Evolutionary conservation across 495 filamentous ascomycete species (phyloP).

Genomic region (Choiromyces venosus): DNA sequence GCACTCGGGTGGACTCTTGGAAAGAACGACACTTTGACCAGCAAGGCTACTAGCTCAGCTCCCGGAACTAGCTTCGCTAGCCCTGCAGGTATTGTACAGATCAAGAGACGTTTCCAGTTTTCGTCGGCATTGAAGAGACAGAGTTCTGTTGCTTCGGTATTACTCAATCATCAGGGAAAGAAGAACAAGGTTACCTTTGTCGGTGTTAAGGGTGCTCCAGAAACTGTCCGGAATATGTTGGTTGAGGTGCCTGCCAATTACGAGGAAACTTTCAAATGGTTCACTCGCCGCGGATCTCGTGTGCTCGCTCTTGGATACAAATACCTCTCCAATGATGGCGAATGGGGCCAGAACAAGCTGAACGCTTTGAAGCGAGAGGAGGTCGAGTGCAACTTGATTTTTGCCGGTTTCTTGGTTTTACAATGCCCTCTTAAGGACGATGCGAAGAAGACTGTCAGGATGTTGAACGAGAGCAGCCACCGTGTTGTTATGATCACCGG

Average conservation of each 20-base stretch:
- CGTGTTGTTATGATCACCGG: slow-evolving; percentile 99
- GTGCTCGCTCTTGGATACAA: slow-evolving; percentile 93
- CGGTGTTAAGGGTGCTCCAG: slow-evolving; percentile 92
- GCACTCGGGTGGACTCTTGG: slow-evolving; percentile 89
- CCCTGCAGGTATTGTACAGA: slow-evolving; percentile 63
- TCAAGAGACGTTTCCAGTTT: slow-evolving; percentile 96
- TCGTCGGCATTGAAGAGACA: slow-evolving; percentile 94
- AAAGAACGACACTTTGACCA: slow-evolving; percentile 72
- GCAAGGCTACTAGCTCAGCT: slow-evolving; percentile 52
- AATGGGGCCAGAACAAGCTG: slow-evolving; percentile 74
- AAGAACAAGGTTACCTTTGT: slow-evolving; percentile 78
- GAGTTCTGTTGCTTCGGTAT: slow-evolving; percentile 82
- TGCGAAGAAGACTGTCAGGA: slow-evolving; percentile 83
- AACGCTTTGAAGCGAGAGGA: slow-evolving; percentile 89
- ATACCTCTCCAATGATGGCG: slow-evolving; percentile 70
- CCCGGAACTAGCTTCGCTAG: slow-evolving; percentile 43
- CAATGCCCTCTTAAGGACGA: slow-evolving; percentile 96
- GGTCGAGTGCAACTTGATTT: slow-evolving; percentile 76
- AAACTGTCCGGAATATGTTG: slow-evolving; percentile 92
- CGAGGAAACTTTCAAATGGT: slow-evolving; percentile 97
- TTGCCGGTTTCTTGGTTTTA: slow-evolving; percentile 92
- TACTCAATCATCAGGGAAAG: slow-evolving; percentile 62
- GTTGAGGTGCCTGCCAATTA: slow-evolving; percentile 77
- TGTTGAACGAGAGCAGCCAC: slow-evolving; percentile 98
- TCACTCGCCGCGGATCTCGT: slow-evolving; percentile 87